Evolutionary conservation across 495 filamentous ascomycete genomes (phyloP).

Genomic region (Aspergillus mulundensis): DNA sequence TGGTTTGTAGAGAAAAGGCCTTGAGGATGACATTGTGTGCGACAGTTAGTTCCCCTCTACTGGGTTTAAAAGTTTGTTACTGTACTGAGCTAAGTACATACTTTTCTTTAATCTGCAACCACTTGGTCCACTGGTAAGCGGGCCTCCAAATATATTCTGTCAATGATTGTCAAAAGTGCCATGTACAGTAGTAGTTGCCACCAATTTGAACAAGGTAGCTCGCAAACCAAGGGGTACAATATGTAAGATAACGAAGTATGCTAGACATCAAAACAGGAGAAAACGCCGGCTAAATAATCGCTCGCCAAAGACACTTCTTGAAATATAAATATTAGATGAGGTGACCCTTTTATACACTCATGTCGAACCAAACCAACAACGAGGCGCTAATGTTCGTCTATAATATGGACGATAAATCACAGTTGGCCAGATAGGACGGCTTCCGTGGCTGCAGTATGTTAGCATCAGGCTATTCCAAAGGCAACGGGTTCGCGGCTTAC

Average conservation of each 20-base stretch:
- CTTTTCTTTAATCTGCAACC: too few species aligned
- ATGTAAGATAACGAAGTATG: neutral
- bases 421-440: conserved; percentile 59
- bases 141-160: too few species aligned
- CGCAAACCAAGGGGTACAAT: neutral
- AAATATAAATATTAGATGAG: neutral
- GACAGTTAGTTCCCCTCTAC: too few species aligned
- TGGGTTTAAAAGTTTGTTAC: too few species aligned
- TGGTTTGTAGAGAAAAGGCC: too few species aligned
- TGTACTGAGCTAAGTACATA: too few species aligned
- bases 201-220: neutral
- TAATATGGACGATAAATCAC: conserved; percentile 1
- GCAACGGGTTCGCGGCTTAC: conserved; percentile 45
- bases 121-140: too few species aligned
- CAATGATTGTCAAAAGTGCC: neutral
- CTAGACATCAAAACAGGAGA: neutral
- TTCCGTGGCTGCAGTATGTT: conserved; percentile 59
- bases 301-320: neutral
- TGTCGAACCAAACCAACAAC: neutral
- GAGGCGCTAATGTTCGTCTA: neutral
- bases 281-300: neutral
- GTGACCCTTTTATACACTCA: neutral
- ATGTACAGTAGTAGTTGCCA: neutral
- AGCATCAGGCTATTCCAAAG: conserved; percentile 9
- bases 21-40: too few species aligned